Evolutionary conservation across 1,139 yeast genomes (phyloP).

Genomic region (Lodderomyces oxycetoniae): DNA sequence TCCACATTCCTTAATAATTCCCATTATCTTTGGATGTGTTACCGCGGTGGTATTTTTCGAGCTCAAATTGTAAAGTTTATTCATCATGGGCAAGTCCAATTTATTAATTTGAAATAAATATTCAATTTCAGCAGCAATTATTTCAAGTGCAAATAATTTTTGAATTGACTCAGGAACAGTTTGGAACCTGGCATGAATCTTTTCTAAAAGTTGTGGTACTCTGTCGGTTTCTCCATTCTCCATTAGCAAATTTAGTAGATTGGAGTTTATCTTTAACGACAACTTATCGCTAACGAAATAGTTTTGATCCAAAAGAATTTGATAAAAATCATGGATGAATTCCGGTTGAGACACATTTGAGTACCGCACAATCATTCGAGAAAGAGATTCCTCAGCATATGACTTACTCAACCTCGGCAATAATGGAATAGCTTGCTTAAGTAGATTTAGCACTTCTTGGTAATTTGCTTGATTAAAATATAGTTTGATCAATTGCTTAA

Average conservation of each 20-base stretch:
- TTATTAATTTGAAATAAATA: conserved; percentile 31
- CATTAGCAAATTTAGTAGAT: conserved; percentile 45
- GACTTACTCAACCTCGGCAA: conserved; percentile 31
- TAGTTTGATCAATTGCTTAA: conserved; percentile 63
- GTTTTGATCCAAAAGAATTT: conserved; percentile 20
- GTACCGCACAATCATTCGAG: conserved; percentile 49
- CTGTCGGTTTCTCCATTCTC: conserved; percentile 32
- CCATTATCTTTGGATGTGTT: conserved; percentile 71
- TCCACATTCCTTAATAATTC: conserved; percentile 69
- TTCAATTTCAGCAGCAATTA: conserved; percentile 63
- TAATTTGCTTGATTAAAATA: conserved; percentile 31
- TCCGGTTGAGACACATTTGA: conserved; percentile 25
- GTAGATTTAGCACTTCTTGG: conserved; percentile 30
- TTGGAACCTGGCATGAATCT: conserved; percentile 37
- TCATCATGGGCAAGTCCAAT: conserved; percentile 36
- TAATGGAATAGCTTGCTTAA: conserved; percentile 19
- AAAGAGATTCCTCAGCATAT: conserved; percentile 61
- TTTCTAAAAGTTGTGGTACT: conserved; percentile 37
- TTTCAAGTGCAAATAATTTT: conserved; percentile 51
- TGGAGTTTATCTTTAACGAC: conserved; percentile 52
- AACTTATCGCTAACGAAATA: conserved; percentile 44
- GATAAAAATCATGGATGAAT: conserved; percentile 27
- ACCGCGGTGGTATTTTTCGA: conserved; percentile 53
- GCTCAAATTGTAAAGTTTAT: conserved; percentile 47
- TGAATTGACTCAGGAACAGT: conserved; percentile 39